Conservation (phyloP, 371 early-diverging fungal species). For the Syncephalastrum racemosum region DNA sequence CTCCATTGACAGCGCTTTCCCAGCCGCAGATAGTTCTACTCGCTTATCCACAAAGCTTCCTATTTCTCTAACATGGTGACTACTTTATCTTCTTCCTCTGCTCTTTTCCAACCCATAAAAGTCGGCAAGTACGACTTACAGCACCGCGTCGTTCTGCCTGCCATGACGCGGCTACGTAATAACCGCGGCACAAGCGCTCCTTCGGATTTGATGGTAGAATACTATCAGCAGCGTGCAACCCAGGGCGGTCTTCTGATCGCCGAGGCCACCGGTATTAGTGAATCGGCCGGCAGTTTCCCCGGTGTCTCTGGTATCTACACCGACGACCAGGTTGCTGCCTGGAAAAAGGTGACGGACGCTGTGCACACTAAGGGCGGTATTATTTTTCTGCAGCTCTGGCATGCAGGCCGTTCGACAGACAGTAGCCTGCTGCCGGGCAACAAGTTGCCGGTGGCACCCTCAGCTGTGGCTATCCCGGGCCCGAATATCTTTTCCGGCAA, state of each 20-base stretch:
- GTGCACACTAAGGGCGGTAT: conserved; percentile 58
- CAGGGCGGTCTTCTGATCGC: conserved; percentile 55
- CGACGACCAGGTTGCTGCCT: conserved; percentile 51
- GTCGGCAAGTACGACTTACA: conserved; percentile 22
- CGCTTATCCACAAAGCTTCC: too few species aligned
- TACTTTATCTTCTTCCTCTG: conserved; percentile 3
- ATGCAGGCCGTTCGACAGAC: conserved; percentile 28
- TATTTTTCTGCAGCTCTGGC: conserved; percentile 64
- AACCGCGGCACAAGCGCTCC: conserved; percentile 24
- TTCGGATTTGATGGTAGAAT: conserved; percentile 40
- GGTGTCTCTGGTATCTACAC: conserved; percentile 46
- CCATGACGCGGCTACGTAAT: conserved; percentile 47
- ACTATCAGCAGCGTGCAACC: conserved; percentile 61
- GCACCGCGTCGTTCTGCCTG: conserved; percentile 56
- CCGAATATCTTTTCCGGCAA: conserved; percentile 28
- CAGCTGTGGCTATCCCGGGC: conserved; percentile 22
- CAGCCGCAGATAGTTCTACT: too few species aligned
- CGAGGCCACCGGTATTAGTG: conserved; percentile 51
- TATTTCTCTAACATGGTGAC: too few species aligned
- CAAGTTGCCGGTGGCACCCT: conserved; percentile 29
- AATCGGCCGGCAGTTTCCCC: conserved; percentile 34
- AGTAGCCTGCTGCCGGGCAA: conserved; percentile 14
- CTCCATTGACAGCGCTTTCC: too few species aligned
- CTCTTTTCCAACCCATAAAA: conserved; percentile 25
- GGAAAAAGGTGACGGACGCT: conserved; percentile 56